Percentiles rank a stretch among this genome's conserved stretches.
These are phyloP conservation scores for Urtica urens DNA, from an alignment of 306 rosid genomes.

Conservation along the genomic window DNA sequence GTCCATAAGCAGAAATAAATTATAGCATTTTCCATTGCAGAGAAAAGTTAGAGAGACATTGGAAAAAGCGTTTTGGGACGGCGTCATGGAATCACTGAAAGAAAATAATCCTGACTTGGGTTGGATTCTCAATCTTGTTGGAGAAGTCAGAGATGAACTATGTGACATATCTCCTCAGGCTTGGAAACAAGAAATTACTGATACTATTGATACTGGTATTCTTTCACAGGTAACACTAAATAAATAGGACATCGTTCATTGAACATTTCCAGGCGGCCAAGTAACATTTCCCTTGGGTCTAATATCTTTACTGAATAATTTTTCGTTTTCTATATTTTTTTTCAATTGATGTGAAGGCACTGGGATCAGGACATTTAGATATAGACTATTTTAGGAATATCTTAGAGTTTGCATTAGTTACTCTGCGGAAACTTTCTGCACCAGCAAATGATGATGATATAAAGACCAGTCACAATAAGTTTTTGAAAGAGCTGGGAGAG, in stretches of 20 bases:
- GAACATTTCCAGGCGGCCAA: too few species aligned
- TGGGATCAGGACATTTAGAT: conserved; percentile 65
- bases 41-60: conserved; percentile 57
- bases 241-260: background rate
- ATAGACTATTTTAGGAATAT: conserved; percentile 66
- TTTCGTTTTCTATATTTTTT: conserved; percentile 5
- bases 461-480: conserved; percentile 36
- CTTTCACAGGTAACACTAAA: conserved; percentile 54
- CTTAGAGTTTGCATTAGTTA: conserved; percentile 64
- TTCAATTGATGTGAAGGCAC: conserved; percentile 35
- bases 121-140: conserved; percentile 57
- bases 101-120: conserved; percentile 64
- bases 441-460: conserved; percentile 60
- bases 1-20: background rate
- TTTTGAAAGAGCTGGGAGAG: conserved; percentile 56
- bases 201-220: conserved; percentile 58
- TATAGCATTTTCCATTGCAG: conserved; percentile 32
- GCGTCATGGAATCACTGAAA: conserved; percentile 66
- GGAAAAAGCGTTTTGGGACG: conserved; percentile 96
- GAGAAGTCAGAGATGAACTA: conserved; percentile 82
- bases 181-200: conserved; percentile 68
- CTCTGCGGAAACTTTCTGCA: conserved; percentile 72
- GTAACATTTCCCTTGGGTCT: background rate
- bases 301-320: too few species aligned
- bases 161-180: conserved; percentile 70